A percentile compares a stretch with the other conserved stretches of the same genome.
Evolutionary conservation across 352 stramenopile genomes (phyloP).

Genomic region (Phytopythium mirpurense): DNA sequence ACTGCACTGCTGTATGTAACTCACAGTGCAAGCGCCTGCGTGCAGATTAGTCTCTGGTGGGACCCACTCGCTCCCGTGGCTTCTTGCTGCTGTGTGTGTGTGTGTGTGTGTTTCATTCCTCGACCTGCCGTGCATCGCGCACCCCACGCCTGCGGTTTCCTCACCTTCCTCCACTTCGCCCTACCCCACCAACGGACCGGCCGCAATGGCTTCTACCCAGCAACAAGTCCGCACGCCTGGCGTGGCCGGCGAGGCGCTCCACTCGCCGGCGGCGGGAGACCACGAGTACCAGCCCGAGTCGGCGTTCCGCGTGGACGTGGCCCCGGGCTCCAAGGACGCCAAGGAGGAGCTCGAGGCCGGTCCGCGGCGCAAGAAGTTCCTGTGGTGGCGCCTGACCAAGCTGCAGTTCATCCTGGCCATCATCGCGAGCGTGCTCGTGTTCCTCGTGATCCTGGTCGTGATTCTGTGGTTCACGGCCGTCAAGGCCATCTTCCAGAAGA

Average conservation of each 20-base stretch:
- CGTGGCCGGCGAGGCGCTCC: constrained; percentile 13
- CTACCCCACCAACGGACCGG: background rate
- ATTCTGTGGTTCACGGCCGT: constrained; percentile 50
- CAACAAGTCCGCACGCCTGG: constrained; percentile 22
- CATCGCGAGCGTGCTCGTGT: constrained; percentile 25
- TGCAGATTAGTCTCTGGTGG: constrained; percentile 3
- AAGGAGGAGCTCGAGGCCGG: constrained; percentile 23
- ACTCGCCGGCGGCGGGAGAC: constrained; percentile 16
- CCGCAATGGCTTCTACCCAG: constrained; percentile 16
- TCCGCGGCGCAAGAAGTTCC: constrained; percentile 33
- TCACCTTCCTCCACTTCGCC: background rate
- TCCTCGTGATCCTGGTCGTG: constrained; percentile 47
- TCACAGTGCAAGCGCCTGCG: too few species aligned
- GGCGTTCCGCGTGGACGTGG: constrained; percentile 23
- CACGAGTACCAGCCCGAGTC: constrained; percentile 22
- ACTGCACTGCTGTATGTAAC: too few species aligned
- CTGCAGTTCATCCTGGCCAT: constrained; percentile 43
- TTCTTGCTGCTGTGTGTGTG: too few species aligned
- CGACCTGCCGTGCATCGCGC: constrained; percentile 17
- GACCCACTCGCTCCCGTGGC: constrained; percentile 4
- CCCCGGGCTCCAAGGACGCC: constrained; percentile 12
- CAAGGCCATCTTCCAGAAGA: constrained; percentile 52
- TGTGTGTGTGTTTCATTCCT: constrained; percentile 16
- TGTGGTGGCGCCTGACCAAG: constrained; percentile 53
- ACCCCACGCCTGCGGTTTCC: constrained; percentile 1